Evolutionary conservation across 495 filamentous ascomycete genomes (phyloP), one percentile per base, ranked within the genome.

Genomic region (Cladorrhinum samala): DNA sequence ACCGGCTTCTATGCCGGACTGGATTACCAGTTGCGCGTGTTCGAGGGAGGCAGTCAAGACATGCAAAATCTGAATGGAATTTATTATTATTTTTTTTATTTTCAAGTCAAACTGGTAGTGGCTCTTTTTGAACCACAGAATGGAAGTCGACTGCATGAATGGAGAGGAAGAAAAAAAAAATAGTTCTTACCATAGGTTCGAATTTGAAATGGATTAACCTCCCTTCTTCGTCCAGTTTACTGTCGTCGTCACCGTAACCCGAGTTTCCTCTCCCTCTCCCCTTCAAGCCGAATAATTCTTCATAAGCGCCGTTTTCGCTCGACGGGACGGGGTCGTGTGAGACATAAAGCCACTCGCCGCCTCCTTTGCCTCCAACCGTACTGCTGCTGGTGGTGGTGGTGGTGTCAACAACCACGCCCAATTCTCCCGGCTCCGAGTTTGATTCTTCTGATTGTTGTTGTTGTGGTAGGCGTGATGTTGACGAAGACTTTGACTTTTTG

Each of bases 201-300:
- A 92, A 96, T 67, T 93, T 91, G 73, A 96, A 87, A 64, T 89
- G 89, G 38, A 95, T 81, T 60, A 89, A 76, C 55, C 87, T 79
- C 48, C 65, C 66, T 40, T 72, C 58, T 46, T 45, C 42, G 8
- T 37, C 23, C 17, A n/a, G n/a, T n/a, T n/a, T n/a, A n/a, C n/a
- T n/a, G n/a, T 25, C 1, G 6, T 20, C 50, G 8, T 2, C 20
- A 38, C 30, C 42, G 33, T 60, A 45, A 21, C 1, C 21, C 13
- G 16, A 11, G 7, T 58, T 50, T 36, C 54, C 30, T 41, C 46
- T 53, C 38, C 6, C 27, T 25, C 7, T 21, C 37, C 11, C 43
- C 60, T 14, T 9, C 49, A 36, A 54, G 6, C 30, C 58, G 42
- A 57, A 52, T 48, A 51, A 54, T 49, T 44, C 17, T 23, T 53